phyloP scores from a whole-genome alignment of 257 asterid species.

The Lycium barbarum region DNA sequence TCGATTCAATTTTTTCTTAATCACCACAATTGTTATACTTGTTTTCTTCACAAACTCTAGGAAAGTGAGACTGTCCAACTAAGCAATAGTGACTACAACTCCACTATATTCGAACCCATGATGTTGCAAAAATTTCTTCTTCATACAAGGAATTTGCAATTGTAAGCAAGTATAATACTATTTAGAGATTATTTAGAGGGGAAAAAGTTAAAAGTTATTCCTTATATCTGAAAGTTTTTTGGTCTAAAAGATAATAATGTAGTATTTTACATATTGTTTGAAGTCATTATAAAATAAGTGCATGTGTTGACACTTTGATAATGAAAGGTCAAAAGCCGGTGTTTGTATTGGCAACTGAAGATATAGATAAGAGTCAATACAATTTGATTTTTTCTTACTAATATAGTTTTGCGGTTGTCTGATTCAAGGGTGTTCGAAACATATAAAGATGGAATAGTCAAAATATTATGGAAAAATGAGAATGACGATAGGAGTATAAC shows the following conservation, averaged over 20 bases:
- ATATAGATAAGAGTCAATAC: neutral
- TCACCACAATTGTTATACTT: too few species aligned
- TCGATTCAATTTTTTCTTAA: too few species aligned
- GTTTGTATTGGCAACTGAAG: conserved; percentile 18
- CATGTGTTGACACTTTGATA: neutral
- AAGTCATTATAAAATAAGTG: neutral
- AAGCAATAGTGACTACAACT: too few species aligned
- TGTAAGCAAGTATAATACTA: neutral
- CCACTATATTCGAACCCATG: too few species aligned
- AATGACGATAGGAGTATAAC: neutral
- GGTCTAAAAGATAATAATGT: neutral
- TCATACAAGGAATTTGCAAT: neutral
- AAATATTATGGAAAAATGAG: neutral
- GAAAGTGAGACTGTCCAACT: too few species aligned
- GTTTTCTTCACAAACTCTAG: too few species aligned
- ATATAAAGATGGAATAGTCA: neutral
- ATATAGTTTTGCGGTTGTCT: neutral
- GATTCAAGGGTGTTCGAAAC: neutral
- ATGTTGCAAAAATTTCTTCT: neutral
- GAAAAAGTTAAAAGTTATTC: neutral
- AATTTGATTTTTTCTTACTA: neutral
- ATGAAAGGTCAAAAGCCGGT: neutral
- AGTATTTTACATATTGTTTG: neutral
- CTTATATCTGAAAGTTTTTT: neutral
- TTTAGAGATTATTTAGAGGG: neutral